Evolutionary conservation across 1,284 basidiomycete genomes (phyloP).

Genomic region (Coriolopsis trogii): DNA sequence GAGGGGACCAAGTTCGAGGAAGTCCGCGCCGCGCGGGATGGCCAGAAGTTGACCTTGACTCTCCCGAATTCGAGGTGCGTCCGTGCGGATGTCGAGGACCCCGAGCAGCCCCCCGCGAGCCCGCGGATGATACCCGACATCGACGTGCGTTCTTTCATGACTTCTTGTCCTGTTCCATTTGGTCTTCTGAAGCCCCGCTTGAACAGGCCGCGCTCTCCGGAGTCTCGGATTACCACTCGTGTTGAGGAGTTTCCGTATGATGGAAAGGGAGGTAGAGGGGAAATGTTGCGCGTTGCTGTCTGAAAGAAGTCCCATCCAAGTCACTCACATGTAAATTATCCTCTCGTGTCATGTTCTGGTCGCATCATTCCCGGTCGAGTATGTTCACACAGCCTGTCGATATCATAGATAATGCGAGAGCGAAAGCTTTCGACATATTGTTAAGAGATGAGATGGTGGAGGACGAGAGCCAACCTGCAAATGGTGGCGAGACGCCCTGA

Average conservation of each 20-base stretch:
- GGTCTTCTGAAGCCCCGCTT: no score
- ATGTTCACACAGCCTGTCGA: no score
- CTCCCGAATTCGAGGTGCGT: slow-evolving; percentile 54
- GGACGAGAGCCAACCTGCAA: no score
- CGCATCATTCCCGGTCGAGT: no score
- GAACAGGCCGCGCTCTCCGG: slow-evolving; percentile 22
- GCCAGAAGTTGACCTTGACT: slow-evolving; percentile 56
- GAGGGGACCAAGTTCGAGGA: slow-evolving; percentile 66
- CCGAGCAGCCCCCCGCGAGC: slow-evolving; percentile 4
- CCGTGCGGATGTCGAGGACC: slow-evolving; percentile 11
- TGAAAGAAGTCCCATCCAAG: neutral
- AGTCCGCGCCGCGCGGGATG: slow-evolving; percentile 63
- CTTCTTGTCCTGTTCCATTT: neutral
- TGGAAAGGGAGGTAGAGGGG: neutral
- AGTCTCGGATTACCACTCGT: slow-evolving; percentile 21
- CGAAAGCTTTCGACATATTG: no score
- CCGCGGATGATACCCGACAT: slow-evolving; percentile 18
- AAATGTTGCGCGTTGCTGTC: neutral
- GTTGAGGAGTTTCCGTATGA: neutral
- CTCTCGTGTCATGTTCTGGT: neutral
- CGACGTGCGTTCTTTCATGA: slow-evolving; percentile 7
- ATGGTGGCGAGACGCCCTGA: no score
- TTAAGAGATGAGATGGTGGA: no score
- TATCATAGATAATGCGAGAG: no score
- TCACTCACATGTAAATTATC: slow-evolving; percentile 5